Evolutionary conservation across 441 rosid species (phyloP).

Genomic region (Corymbia calophylla): DNA sequence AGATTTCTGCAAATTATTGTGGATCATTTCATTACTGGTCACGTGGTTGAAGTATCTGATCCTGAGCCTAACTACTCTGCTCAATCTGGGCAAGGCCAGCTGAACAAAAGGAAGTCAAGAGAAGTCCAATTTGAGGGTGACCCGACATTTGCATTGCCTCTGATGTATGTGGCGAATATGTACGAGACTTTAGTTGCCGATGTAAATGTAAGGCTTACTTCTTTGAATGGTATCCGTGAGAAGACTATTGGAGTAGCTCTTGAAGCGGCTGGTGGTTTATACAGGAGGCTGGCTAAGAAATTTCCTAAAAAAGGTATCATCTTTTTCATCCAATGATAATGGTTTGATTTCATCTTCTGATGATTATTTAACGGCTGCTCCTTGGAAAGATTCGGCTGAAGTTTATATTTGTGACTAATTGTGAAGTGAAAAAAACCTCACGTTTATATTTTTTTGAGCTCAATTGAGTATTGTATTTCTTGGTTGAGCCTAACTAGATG

Average conservation of each 20-base stretch:
- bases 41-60: conserved; percentile 52
- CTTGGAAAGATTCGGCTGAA: not conserved
- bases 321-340: not conserved
- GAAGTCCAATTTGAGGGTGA: conserved; percentile 81
- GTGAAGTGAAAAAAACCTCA: too few species aligned
- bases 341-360: not conserved
- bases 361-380: not conserved
- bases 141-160: conserved; percentile 57
- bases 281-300: conserved; percentile 71
- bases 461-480: not conserved
- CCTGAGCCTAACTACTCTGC: conserved; percentile 35
- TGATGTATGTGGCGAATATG: conserved; percentile 91
- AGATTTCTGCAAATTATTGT: conserved; percentile 74
- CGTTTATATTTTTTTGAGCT: not conserved
- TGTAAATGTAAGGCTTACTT: conserved; percentile 67
- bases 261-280: conserved; percentile 96
- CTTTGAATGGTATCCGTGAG: conserved; percentile 68
- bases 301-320: conserved; percentile 79
- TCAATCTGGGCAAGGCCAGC: conserved; percentile 43
- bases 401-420: not conserved
- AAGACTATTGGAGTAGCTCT: conserved; percentile 87
- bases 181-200: conserved; percentile 77
- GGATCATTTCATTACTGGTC: conserved; percentile 65
- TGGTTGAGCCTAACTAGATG: not conserved
- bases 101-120: conserved; percentile 65